Percentiles rank a stretch among this genome's conserved stretches.
Conservation (phyloP, 106 monocot species). For the Dendrobium officinale region DNA sequence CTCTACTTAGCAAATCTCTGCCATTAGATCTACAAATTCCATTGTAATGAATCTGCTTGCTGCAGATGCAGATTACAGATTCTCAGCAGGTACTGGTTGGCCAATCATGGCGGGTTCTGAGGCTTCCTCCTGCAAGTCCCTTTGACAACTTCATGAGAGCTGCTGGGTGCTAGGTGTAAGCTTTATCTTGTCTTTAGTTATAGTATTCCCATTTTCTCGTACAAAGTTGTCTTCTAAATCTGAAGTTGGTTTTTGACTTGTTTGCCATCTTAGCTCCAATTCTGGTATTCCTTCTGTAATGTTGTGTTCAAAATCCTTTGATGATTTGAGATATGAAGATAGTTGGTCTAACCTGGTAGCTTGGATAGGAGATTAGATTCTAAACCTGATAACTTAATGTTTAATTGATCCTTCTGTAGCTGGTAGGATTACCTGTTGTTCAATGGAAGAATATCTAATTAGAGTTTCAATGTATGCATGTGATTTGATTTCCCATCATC, state of each 20-base stretch:
- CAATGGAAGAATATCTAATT: neutral
- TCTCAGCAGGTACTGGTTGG: conserved; percentile 15
- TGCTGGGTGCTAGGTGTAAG: conserved; percentile 31
- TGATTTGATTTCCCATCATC: no score
- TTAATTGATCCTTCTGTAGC: neutral
- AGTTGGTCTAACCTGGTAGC: neutral
- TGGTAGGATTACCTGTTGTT: neutral
- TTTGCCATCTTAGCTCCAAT: neutral
- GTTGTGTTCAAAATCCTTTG: neutral
- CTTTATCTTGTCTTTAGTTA: no score
- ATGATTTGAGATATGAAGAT: neutral
- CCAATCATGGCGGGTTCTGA: conserved; percentile 42
- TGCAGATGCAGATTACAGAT: conserved; percentile 16
- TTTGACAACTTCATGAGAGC: conserved; percentile 97
- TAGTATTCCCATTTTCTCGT: neutral
- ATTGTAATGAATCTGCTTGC: neutral
- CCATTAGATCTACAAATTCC: neutral
- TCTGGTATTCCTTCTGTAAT: neutral
- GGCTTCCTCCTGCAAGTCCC: conserved; percentile 87
- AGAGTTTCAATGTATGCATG: neutral
- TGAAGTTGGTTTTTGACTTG: no score
- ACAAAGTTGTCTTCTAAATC: neutral
- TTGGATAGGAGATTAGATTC: neutral
- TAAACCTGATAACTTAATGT: neutral
- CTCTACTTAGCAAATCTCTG: neutral